These are phyloP conservation scores for Erodium chrysanthum DNA, from an alignment of 441 rosid species.

Conservation along the genomic window DNA sequence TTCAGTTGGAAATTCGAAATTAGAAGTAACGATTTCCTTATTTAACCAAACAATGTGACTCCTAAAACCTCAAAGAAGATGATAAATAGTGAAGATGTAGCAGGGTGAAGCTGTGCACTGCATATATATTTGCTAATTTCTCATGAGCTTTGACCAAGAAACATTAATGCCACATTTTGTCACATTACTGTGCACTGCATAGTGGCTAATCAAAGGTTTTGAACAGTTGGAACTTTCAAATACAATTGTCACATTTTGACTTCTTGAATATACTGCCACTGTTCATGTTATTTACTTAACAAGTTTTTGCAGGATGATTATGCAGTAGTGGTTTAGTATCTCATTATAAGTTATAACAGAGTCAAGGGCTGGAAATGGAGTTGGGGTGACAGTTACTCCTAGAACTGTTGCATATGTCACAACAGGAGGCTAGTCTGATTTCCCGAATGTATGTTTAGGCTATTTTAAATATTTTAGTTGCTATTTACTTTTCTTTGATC, in stretches of 20 bases:
- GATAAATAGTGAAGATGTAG: neutral
- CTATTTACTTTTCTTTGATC: neutral
- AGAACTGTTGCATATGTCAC: constrained; percentile 96
- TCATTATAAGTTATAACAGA: constrained; percentile 73
- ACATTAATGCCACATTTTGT: too few species aligned
- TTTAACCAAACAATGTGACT: neutral
- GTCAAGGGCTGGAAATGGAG: constrained; percentile 92
- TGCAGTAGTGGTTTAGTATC: constrained; percentile 76
- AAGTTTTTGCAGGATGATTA: constrained; percentile 65
- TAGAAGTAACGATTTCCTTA: neutral
- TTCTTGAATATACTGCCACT: neutral
- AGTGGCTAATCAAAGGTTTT: too few species aligned
- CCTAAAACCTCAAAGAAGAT: neutral
- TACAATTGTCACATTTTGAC: neutral
- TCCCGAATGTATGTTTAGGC: neutral
- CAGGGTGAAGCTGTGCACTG: neutral
- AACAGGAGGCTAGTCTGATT: constrained; percentile 58
- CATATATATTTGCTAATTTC: neutral
- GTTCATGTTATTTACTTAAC: neutral
- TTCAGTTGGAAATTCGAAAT: neutral
- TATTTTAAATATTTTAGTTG: neutral
- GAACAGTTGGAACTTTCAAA: neutral
- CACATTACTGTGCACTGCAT: too few species aligned
- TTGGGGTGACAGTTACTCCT: constrained; percentile 65
- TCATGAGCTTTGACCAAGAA: neutral